phyloP scores from a whole-genome alignment of 2,329 filamentous ascomycete species.

The Colletotrichum somersetense region DNA sequence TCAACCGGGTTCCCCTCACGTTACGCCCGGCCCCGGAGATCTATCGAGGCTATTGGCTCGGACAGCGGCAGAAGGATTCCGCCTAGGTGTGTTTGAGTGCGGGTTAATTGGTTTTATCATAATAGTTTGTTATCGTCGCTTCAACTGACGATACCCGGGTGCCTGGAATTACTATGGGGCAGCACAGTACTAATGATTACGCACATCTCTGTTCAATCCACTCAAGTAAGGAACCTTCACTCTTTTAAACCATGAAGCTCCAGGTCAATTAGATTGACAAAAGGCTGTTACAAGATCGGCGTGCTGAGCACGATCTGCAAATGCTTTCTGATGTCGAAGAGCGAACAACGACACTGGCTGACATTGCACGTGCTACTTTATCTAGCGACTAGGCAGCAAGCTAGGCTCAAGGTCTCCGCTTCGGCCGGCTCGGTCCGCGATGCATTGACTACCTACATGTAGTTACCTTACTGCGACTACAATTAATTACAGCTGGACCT shows the following conservation, averaged over 20 bases:
- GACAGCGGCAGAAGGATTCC: not conserved
- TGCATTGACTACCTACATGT: not conserved
- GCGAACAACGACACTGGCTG: not conserved
- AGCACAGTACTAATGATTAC: not conserved
- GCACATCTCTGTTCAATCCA: not conserved
- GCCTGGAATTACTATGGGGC: not conserved
- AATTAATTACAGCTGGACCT: not conserved
- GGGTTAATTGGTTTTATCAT: not conserved
- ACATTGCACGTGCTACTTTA: not conserved
- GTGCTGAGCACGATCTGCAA: too few species aligned
- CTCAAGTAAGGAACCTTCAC: not conserved
- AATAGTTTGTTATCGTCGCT: not conserved
- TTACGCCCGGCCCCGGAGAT: not conserved
- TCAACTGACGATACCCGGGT: not conserved
- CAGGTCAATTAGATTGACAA: not conserved
- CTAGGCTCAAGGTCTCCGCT: not conserved
- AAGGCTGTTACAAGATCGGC: too few species aligned
- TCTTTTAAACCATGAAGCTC: not conserved
- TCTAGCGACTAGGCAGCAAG: not conserved
- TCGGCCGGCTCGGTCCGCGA: not conserved
- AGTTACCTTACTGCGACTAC: not conserved
- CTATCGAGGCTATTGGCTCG: not conserved
- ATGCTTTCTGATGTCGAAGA: not conserved
- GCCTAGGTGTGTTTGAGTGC: not conserved
- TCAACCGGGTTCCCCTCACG: conserved; percentile 2